These are phyloP conservation scores for Picea sitchensis DNA, from an alignment of 75 land plant genomes.

Conservation along the genomic window DNA sequence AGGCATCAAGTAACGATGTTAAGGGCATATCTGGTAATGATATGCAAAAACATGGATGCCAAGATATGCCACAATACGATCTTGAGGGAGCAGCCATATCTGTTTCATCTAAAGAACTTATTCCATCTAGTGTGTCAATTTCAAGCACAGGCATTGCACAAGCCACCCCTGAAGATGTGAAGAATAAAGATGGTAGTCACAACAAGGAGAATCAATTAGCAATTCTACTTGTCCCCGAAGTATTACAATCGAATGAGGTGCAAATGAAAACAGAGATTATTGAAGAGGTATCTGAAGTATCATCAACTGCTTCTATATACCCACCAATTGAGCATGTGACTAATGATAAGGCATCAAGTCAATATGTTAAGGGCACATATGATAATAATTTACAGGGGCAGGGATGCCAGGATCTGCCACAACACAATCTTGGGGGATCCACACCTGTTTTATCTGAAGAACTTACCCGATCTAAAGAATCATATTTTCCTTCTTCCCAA, in stretches of 20 bases:
- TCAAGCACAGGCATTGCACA: not conserved
- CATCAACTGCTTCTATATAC: not conserved
- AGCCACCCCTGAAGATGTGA: constrained; percentile 6
- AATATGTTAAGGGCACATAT: not conserved
- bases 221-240: constrained; percentile 13
- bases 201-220: not conserved
- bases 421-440: not conserved
- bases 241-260: constrained; percentile 5
- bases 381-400: not conserved
- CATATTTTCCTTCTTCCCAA: not conserved
- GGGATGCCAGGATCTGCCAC: not conserved
- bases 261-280: not conserved
- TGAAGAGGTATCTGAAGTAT: not conserved
- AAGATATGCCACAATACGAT: not conserved
- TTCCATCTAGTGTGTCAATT: not conserved
- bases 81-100: not conserved
- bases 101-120: not conserved
- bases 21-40: not conserved
- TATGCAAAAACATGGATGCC: not conserved
- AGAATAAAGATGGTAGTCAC: not conserved
- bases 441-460: not conserved
- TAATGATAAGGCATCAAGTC: not conserved
- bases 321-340: not conserved
- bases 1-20: not conserved
- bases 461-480: not conserved